Conservation (phyloP, 495 filamentous ascomycete species). For the Apiosordaria backusii region DNA sequence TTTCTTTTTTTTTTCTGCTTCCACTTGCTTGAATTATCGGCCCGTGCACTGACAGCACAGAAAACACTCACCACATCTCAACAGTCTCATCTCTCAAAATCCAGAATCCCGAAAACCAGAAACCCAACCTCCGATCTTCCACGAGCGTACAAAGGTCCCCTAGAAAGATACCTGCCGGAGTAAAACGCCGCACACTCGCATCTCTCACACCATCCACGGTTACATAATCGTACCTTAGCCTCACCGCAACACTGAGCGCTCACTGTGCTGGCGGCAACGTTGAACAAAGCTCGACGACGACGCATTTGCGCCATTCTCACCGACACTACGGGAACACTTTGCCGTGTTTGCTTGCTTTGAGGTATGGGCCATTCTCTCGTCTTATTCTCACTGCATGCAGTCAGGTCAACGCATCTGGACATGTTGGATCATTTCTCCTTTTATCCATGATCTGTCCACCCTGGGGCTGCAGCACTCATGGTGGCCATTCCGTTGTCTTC, state of each 20-base stretch:
- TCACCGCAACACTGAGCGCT: not conserved
- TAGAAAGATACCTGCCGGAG: not conserved
- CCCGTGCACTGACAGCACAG: not conserved
- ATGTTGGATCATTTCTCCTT: not conserved
- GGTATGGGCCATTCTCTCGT: not conserved
- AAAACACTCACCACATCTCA: not conserved
- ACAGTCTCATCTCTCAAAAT: not conserved
- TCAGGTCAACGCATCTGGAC: too few relatives aligned
- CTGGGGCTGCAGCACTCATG: not conserved
- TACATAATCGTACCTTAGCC: not conserved
- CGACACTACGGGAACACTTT: not conserved
- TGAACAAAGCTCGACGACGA: not conserved
- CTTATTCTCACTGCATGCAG: not conserved
- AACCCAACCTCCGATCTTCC: not conserved
- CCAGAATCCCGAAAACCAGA: too few relatives aligned
- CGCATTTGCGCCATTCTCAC: not conserved
- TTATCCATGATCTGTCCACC: not conserved
- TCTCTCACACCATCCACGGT: constrained; percentile 3
- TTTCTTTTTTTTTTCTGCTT: not conserved
- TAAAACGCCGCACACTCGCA: constrained; percentile 4
- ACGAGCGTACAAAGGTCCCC: too few relatives aligned
- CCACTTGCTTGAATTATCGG: not conserved
- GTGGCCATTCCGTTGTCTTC: not conserved
- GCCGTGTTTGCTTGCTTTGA: not conserved
- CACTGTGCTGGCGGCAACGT: not conserved